These are phyloP conservation scores for Chrysanthemum lavandulifolium DNA, from an alignment of 129 eudicot genomes.

Conservation along the genomic window DNA sequence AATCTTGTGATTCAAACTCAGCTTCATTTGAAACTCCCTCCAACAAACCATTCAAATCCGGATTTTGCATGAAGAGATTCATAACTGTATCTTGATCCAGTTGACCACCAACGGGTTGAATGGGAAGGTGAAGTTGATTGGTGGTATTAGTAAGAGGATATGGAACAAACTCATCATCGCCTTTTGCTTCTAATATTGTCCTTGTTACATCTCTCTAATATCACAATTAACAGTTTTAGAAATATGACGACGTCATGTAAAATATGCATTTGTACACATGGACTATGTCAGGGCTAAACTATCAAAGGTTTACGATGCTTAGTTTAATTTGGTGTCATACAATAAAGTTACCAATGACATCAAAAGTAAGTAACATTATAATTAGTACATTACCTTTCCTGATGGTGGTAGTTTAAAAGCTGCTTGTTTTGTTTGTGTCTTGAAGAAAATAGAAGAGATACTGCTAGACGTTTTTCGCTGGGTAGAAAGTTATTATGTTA, in stretches of 20 bases:
- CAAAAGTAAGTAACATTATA: neutral
- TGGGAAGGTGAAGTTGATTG: conserved; percentile 17
- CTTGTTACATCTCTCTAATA: conserved; percentile 47
- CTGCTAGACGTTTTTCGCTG: conserved; percentile 24
- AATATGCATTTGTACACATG: too few species aligned
- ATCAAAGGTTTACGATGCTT: too few species aligned
- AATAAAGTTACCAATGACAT: too few species aligned
- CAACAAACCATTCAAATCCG: conserved; percentile 58
- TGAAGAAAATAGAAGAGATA: conserved; percentile 23
- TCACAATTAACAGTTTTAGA: neutral
- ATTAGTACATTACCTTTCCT: conserved; percentile 13
- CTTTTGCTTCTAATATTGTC: conserved; percentile 26
- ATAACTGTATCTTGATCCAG: conserved; percentile 48
- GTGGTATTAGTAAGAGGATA: conserved; percentile 12
- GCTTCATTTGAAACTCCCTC: conserved; percentile 65
- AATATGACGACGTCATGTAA: neutral
- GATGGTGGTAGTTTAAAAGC: conserved; percentile 15
- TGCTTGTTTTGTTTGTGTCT: conserved; percentile 14
- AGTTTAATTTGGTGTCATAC: too few species aligned
- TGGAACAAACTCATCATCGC: conserved; percentile 16
- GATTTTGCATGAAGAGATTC: conserved; percentile 60
- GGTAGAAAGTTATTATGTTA: neutral
- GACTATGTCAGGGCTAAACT: too few species aligned
- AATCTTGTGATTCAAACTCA: conserved; percentile 68
- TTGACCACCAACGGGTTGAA: conserved; percentile 27